Evolutionary conservation across 306 rosid species (phyloP), one percentile per base, ranked within the genome.

Genomic region (Cucumis melo): DNA sequence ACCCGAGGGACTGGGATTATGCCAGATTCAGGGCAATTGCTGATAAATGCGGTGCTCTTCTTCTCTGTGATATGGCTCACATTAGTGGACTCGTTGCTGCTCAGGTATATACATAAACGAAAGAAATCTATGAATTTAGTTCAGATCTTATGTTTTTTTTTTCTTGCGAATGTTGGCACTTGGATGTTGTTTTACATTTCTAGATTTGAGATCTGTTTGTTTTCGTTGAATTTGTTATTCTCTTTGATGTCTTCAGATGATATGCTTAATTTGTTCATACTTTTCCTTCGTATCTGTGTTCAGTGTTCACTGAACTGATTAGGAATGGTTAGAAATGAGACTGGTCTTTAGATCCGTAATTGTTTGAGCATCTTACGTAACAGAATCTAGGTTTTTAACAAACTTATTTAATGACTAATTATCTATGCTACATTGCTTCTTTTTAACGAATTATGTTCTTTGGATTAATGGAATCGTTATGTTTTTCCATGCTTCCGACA

Each of bases 81-180:
- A 91, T 91, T 65, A 91, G 98, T 83, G 98, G 98, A 21, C 98
- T 93, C 66, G 98, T 93, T 79, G 91, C 91, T 77, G 96, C 98
- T 77, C 96, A 93, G 98, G 98, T 92, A 75, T 77, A 23, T 90
- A 75, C 44, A 20, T 13, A 32, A 32, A 42, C 10, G 10, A 65
- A 65, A 17, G 17, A 42, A n/a, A 67, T 42, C 54, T 20, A 39
- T 21, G 23, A 23, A 58, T 58, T 39, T 16, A 8, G 41, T 72
- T 72, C 60, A 50, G 42, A 72, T 72, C 60, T 27, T 16, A 24
- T 72, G 36, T 44, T 12, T 9, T 7, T 24, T 55, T 34, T 0
- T 36, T 36, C 48, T 17, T 74, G 16, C n/a, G n/a, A 34, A 12
- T 29, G 78, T 55, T 74, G 53, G n/a, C 12, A 14, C 7, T 12